Base-by-base conservation (phyloP, 2,329 filamentous ascomycete genomes). In the Hypoxylon rubiginosum region DNA sequence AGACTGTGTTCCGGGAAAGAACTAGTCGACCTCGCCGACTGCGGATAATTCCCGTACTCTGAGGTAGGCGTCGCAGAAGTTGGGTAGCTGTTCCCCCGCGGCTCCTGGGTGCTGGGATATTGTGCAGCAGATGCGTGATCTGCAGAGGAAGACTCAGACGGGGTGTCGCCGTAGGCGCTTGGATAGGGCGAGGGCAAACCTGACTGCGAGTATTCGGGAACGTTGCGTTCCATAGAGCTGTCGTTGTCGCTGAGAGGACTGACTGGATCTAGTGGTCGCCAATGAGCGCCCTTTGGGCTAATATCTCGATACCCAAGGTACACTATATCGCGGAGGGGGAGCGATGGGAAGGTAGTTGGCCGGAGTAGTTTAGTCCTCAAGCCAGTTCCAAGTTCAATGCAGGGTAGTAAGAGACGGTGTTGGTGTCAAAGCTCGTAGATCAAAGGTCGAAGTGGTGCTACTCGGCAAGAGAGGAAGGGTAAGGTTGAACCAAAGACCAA, bases 81-180 rank as follows among this genome's bases (percentile, higher is more conserved):
- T 66, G 91, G 91, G 80, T 93, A 92, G 79, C 87, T 91, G 73
- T 77, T 79, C 64, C 90, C 83, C 80, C 92, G 89, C 77, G 90
- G 89, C 84, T 97, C 94, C 84, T 92, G 90, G 79, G 92, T 91
- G 77, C 90, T 89, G 74, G 92, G 86, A 83, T 97, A 97, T 82
- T 95, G 92, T 83, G 92, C 92, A 91, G 92, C 91, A 92, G 94
- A 92, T 83, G 91, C 87, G 87, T 93, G 92, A 91, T 97, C 94
- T 96, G 92, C 89, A 83, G 87, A 83, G 80, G 90, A 88, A 80
- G 87, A 90, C 91, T 97, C 93, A 94, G 93, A 94, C 86, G 90
- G 87, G 82, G 88, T 83, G 85, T 88, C 85, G 84, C 83, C 86
- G 82, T 85, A 86, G 81, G 85, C 85, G 83, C 84, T 86, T 79